Base-by-base conservation (phyloP, 176 grass and related monocot species). In the Oryza punctata region DNA sequence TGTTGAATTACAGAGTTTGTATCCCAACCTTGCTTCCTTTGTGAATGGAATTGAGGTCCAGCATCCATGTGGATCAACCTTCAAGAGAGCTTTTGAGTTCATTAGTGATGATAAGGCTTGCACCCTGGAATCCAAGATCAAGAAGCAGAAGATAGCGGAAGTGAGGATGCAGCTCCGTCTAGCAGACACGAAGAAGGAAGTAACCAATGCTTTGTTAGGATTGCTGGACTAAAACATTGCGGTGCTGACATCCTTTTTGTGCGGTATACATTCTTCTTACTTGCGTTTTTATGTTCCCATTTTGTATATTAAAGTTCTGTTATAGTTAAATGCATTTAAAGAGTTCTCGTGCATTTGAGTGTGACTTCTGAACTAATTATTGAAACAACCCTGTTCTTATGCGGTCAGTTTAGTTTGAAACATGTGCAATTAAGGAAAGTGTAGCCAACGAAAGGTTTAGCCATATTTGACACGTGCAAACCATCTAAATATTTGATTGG, bases 1-100 rank as follows among this genome's bases (percentile, higher is more conserved):
- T 8, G 44, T 78, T 67, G 78, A 86, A 2, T 76, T 90, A 67
- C 44, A 86, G 57, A 60, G 29, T 14, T 35, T 82, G 57, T 90
- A 82, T 70, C 37, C 83, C 33, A 78, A 44, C 78, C 88, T 90
- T 86, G 15, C 88, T 85, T 21, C 19, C 25, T 57, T 35, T 72
- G 88, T 86, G 78, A 78, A 82, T 33, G 25, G 15, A 33, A 85
- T 90, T 8, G 33, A 60, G 43, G 59, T 8, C 14, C 43, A 86
- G 7, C 57, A 90, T 82, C 41, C 72, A n/a, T 72, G 78, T 43
- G 88, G 88, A 26, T 44, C 33, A 78, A 67, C 78, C 57, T 60
- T 90, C 57, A 90, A 82, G 78, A 77, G 78, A 67, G 78, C 78
- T 47, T 90, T 90, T 86, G 67, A 59, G 44, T 78, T n/a, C 2